phyloP scores from a whole-genome alignment of 371 early-diverging fungal genomes.

The Actinomucor elegans region DNA sequence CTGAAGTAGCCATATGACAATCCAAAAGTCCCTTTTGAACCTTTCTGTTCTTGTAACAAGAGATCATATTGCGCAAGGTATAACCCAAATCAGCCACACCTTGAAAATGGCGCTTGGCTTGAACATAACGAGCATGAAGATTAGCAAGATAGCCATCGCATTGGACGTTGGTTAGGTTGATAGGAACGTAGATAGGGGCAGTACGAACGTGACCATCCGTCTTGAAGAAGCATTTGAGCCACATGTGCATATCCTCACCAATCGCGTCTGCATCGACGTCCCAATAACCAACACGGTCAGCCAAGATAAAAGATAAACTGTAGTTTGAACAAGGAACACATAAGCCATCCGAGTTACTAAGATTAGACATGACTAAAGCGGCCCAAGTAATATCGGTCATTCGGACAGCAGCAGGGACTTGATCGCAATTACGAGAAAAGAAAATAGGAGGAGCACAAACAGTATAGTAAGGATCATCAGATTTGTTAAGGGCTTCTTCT shows the following conservation, averaged over 20 bases:
- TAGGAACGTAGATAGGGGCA: conserved; percentile 72
- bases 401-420: conserved; percentile 75
- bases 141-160: conserved; percentile 56
- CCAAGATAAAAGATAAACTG: conserved; percentile 69
- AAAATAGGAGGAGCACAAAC: conserved; percentile 74
- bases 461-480: conserved; percentile 46
- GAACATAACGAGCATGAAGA: conserved; percentile 65
- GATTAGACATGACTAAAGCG: conserved; percentile 76
- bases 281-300: conserved; percentile 74
- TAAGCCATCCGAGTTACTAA: conserved; percentile 65
- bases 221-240: conserved; percentile 77
- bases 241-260: conserved; percentile 88
- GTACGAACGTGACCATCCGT: conserved; percentile 67
- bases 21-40: conserved; percentile 21
- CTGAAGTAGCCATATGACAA: conserved; percentile 11
- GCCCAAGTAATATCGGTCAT: conserved; percentile 81
- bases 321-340: conserved; percentile 79
- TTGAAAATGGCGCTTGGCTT: conserved; percentile 71
- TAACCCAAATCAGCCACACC: conserved; percentile 62
- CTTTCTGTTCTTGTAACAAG: conserved; percentile 20
- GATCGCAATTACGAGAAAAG: conserved; percentile 74
- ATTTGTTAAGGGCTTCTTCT: conserved; percentile 34
- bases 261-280: conserved; percentile 78
- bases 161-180: conserved; percentile 75
- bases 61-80: conserved; percentile 30